A percentile compares a stretch with the other conserved stretches of the same genome.
Conservation (phyloP, 208 protist species). For the Vickermania spadyakhi region DNA sequence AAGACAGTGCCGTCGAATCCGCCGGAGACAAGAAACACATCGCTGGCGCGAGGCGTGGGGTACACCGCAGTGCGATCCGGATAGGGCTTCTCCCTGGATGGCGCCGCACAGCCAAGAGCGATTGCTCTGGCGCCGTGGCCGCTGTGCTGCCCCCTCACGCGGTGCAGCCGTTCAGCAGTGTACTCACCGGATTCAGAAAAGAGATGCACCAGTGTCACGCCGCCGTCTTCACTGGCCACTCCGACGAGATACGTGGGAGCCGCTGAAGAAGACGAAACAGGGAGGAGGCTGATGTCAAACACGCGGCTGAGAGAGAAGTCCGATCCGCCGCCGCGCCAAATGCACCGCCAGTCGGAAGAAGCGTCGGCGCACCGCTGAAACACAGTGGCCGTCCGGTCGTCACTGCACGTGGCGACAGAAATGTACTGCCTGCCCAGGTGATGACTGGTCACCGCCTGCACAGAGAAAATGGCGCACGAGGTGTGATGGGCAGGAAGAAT, state of each 20-base stretch:
- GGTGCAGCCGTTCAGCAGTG: neutral
- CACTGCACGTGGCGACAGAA: conserved; percentile 56
- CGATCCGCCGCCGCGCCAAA: conserved; percentile 27
- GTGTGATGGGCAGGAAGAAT: conserved; percentile 27
- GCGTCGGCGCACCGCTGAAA: conserved; percentile 11
- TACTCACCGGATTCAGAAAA: neutral
- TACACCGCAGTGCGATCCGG: too few species aligned
- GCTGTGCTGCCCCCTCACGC: conserved; percentile 23
- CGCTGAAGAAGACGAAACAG: too few species aligned
- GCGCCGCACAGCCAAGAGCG: conserved; percentile 8
- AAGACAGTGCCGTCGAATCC: conserved; percentile 16
- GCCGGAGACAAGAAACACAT: conserved; percentile 7
- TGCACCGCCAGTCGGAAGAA: conserved; percentile 18
- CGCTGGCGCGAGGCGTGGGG: too few species aligned
- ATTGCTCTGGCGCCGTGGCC: conserved; percentile 55
- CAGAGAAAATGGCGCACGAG: conserved; percentile 63
- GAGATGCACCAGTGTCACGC: neutral
- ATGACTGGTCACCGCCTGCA: conserved; percentile 6
- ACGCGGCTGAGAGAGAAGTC: conserved; percentile 42
- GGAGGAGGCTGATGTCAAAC: conserved; percentile 60
- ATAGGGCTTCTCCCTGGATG: too few species aligned
- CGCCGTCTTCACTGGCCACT: neutral
- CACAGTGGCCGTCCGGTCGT: conserved; percentile 54
- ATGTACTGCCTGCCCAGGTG: neutral
- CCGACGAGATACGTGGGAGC: too few species aligned